Evolutionary conservation across 2,329 filamentous ascomycete genomes (phyloP), one percentile per base, ranked within the genome.

Genomic region (Aspergillus sp.): DNA sequence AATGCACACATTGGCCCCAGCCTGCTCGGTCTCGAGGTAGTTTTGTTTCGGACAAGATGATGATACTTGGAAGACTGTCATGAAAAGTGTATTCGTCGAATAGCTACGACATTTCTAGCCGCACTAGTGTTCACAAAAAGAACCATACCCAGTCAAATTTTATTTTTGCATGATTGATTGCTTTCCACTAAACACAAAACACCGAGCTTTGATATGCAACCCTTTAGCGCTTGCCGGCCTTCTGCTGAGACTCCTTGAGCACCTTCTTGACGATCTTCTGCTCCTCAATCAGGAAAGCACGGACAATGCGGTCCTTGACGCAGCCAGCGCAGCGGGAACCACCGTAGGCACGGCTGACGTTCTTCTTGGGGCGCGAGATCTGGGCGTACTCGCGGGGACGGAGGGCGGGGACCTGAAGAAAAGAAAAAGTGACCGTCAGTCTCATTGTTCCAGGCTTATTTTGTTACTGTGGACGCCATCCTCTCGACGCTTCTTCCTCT

Each of bases 261-360:
- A 99, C 95, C 91, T 99, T 99, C 92, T 99, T 99, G 82, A 99
- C 95, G 74, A 99, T 98, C 91, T 99, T 99, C 87, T 99, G 95
- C 88, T 99, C 95, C 86, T 99, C 96, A 70, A 99, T 98, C 80
- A 99, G 84, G 89, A 99, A 99, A 66, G 95, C 95, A 73, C 95
- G 91, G 72, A 97, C 91, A 71, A 99, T 91, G 73, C 95, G 90
- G 85, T 99, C 95, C 81, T 93, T 93, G 72, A 99, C 95, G 82
- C 95, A 99, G 86, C 91, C 95, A 77, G 90, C 92, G 86, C 95
- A 99, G 87, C 95, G 91, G 75, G 93, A 97, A 77, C 95, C 95
- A 80, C 95, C 93, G 80, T 99, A 99, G 75, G 95, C 93, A 75
- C 95, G 92, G 85, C 95, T 91, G 79, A 99, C 95, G 74, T 91